These are phyloP conservation scores for Neurospora sp. DNA, from an alignment of 495 filamentous ascomycete species.

Conservation along the genomic window DNA sequence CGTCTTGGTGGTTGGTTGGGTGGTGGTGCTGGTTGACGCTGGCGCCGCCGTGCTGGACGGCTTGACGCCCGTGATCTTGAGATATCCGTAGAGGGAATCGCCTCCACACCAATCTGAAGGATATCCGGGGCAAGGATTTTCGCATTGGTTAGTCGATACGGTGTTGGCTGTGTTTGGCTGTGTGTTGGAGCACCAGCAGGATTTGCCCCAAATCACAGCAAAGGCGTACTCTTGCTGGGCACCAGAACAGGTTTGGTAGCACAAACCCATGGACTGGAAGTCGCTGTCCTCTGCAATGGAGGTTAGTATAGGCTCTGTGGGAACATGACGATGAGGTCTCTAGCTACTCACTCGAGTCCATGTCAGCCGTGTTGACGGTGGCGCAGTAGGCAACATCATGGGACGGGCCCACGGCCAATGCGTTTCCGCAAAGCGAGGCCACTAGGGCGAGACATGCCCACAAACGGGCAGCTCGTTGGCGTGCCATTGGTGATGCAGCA, in stretches of 20 bases:
- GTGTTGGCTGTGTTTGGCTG: conserved; percentile 20
- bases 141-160: conserved; percentile 24
- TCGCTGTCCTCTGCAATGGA: conserved; percentile 24
- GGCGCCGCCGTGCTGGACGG: conserved; percentile 21
- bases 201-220: conserved; percentile 26
- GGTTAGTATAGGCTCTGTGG: neutral
- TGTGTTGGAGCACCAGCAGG: conserved; percentile 36
- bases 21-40: conserved; percentile 1
- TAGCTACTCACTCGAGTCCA: conserved; percentile 2
- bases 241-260: conserved; percentile 25
- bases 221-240: conserved; percentile 19
- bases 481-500: conserved; percentile 12
- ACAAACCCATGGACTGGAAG: conserved; percentile 38
- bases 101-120: conserved; percentile 32
- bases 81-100: conserved; percentile 29
- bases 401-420: conserved; percentile 13
- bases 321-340: neutral
- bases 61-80: conserved; percentile 13
- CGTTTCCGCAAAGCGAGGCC: conserved; percentile 7
- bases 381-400: conserved; percentile 31
- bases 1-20: neutral
- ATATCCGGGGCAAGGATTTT: conserved; percentile 30
- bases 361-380: conserved; percentile 26
- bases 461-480: conserved; percentile 7
- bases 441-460: conserved; percentile 12